phyloP scores from a whole-genome alignment of 2,329 filamentous ascomycete species.

The Incumbomyces delicatus region DNA sequence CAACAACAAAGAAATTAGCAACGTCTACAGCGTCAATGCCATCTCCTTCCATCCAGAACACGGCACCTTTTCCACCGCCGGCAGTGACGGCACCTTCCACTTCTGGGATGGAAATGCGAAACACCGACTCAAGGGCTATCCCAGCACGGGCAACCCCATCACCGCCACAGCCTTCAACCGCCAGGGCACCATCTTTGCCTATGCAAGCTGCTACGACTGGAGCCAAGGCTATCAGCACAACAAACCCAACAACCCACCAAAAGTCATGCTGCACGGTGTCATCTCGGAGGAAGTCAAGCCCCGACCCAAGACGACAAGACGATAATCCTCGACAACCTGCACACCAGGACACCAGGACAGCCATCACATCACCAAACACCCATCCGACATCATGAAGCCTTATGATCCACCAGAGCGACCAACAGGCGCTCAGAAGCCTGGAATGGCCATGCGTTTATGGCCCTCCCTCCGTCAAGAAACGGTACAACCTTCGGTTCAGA shows the following conservation, averaged over 20 bases:
- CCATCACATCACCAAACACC: too few species aligned
- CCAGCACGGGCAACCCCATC: constrained; percentile 75
- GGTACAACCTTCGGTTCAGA: too few species aligned
- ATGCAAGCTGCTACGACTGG: constrained; percentile 95
- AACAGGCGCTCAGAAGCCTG: too few species aligned
- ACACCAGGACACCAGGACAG: too few species aligned
- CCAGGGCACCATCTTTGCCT: constrained; percentile 73
- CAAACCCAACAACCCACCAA: constrained; percentile 58
- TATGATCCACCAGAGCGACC: too few species aligned
- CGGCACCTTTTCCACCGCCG: constrained; percentile 96
- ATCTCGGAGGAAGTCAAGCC: constrained; percentile 55
- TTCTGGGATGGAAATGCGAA: constrained; percentile 80
- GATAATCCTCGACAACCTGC: constrained; percentile 8
- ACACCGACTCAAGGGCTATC: constrained; percentile 81
- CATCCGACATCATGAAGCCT: too few species aligned
- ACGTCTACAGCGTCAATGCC: constrained; percentile 90
- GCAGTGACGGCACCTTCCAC: constrained; percentile 81
- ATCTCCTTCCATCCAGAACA: constrained; percentile 96
- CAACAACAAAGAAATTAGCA: constrained; percentile 54
- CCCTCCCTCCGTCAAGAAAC: too few species aligned
- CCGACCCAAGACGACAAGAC: constrained; percentile 35
- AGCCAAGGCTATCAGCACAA: constrained; percentile 89
- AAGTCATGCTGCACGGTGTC: constrained; percentile 78
- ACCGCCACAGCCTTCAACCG: constrained; percentile 85
- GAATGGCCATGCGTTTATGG: too few species aligned